Evolutionary conservation across 2,329 filamentous ascomycete species (phyloP).

Genomic region (Rutstroemia sp.): DNA sequence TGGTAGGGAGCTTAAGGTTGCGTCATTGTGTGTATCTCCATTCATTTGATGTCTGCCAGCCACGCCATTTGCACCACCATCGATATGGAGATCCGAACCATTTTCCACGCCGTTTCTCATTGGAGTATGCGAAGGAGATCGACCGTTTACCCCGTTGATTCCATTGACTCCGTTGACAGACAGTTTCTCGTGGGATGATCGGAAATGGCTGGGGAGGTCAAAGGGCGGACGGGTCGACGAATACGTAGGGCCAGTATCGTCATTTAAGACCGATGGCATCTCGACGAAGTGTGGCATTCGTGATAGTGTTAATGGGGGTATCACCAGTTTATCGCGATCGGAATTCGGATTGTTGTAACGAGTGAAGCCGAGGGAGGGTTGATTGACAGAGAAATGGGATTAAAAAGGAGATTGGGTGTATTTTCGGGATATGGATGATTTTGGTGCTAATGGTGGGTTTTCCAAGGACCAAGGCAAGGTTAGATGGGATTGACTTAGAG

Average conservation of each 20-base stretch:
- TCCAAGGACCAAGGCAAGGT: too few relatives aligned
- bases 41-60: conserved; percentile 19
- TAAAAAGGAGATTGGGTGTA: conserved; percentile 1
- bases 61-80: conserved; percentile 13
- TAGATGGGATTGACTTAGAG: background rate
- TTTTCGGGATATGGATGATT: background rate
- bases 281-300: conserved; percentile 38
- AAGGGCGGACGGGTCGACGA: conserved; percentile 24
- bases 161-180: conserved; percentile 18
- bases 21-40: conserved; percentile 29
- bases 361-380: background rate
- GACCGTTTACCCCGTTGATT: conserved; percentile 15
- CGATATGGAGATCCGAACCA: conserved; percentile 27
- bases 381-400: background rate
- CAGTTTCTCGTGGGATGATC: conserved; percentile 28
- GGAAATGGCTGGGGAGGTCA: conserved; percentile 32
- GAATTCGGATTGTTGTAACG: conserved; percentile 9
- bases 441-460: background rate
- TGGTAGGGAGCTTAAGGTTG: conserved; percentile 52
- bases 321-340: conserved; percentile 21
- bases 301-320: conserved; percentile 16
- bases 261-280: conserved; percentile 45
- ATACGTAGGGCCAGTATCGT: conserved; percentile 30
- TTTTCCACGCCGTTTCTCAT: conserved; percentile 30
- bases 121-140: conserved; percentile 23